A percentile compares a stretch with the other conserved stretches of the same genome.
phyloP scores from a whole-genome alignment of 352 stramenopile species.

The Thalassiosira exigua region DNA sequence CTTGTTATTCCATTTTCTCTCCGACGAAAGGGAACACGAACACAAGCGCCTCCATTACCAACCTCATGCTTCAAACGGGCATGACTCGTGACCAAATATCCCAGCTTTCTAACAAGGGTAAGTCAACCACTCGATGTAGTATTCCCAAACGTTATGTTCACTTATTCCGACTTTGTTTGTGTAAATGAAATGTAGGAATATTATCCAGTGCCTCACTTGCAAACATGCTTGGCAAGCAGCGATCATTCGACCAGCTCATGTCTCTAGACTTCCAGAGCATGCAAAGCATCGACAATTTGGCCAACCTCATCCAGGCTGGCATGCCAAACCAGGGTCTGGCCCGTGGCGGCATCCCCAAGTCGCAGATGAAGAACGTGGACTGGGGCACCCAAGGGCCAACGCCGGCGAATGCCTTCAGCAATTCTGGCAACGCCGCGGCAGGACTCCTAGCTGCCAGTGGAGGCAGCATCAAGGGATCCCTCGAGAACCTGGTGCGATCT shows the following conservation, averaged over 20 bases:
- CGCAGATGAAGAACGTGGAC: constrained; percentile 80
- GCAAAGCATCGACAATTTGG: constrained; percentile 85
- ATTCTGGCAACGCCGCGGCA: not conserved
- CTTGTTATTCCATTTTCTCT: too few relatives aligned
- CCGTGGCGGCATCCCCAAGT: constrained; percentile 35
- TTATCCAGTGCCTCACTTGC: constrained; percentile 66
- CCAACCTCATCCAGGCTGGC: constrained; percentile 74
- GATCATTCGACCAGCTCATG: constrained; percentile 82
- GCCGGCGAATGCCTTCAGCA: not conserved
- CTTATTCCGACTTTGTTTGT: too few relatives aligned
- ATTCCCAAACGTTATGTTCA: too few relatives aligned
- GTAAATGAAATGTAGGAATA: too few relatives aligned
- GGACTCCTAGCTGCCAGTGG: not conserved
- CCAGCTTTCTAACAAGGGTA: constrained; percentile 64
- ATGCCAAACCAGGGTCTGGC: constrained; percentile 28
- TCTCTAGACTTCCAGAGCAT: constrained; percentile 84
- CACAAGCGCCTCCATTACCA: constrained; percentile 54
- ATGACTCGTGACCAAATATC: constrained; percentile 71
- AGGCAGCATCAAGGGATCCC: constrained; percentile 6
- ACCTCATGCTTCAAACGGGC: constrained; percentile 72
- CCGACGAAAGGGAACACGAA: constrained; percentile 24
- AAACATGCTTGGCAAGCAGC: constrained; percentile 75
- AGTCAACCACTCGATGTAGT: too few relatives aligned
- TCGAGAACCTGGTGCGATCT: constrained; percentile 14
- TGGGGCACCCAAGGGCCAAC: constrained; percentile 18